Evolutionary conservation across 2,329 filamentous ascomycete species (phyloP), one percentile per base, ranked within the genome.

Genomic region (Aspergillus hortae): DNA sequence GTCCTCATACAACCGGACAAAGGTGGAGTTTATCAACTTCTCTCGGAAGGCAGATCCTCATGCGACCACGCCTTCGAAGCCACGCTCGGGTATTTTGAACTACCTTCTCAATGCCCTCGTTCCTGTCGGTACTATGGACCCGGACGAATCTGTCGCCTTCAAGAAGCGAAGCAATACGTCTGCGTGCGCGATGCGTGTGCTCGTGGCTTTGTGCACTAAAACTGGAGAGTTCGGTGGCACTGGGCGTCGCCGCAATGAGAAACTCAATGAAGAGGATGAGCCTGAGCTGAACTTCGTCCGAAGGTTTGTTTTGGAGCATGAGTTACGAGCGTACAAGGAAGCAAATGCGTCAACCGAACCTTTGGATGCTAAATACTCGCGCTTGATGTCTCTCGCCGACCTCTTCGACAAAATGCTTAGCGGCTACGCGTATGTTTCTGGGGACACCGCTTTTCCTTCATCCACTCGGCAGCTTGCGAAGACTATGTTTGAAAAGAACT

Each of bases 1-100:
- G 12, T 86, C 89, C 52, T 95, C 88, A 64, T 99, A 97, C 74
- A 96, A 91, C 61, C 86, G 91, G 49, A 90, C 91, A 7, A 99
- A 99, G 78, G 84, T 99, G 41, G 95, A 99, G 68, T 97, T 99
- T 68, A 96, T 99, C 77, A 97, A 96, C 70, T 99, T 96, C 75
- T 97, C 95, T 60, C 87, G 92, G 55, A 96, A 92, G 66, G 87
- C 90, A 6, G 90, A 92, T 44, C 81, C 90, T 42, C 87, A 90
- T 61, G 87, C 87, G 10, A 86, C 85, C 49, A 97, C 94, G 1
- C 94, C 94, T 4, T 92, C 95, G 14, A 97, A 97, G 71, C 94
- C 94, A 51, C 86, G 94, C 38, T 92, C 92, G 10, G 91, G 89
- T 56, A 88, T 97, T 41, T 77, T 99, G 56, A 96, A 97, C 69